Evolutionary conservation across 1,284 basidiomycete species (phyloP).

Genomic region (Pseudozyma sp.): DNA sequence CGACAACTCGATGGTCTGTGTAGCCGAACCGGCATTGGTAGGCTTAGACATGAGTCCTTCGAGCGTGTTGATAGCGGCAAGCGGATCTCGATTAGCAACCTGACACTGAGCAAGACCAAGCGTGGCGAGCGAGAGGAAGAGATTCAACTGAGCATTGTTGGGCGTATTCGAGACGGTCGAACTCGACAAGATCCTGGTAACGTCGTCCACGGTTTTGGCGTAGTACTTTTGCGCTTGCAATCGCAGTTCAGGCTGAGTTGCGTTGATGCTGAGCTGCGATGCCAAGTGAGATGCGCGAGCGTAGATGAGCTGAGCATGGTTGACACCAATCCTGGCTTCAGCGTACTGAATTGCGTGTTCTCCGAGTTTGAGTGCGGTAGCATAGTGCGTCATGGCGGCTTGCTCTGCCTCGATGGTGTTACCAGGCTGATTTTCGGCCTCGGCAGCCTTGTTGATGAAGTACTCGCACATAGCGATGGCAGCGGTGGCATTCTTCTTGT

Average conservation of each 20-base stretch:
- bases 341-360: slow-evolving; percentile 68
- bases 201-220: slow-evolving; percentile 55
- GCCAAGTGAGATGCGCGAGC: slow-evolving; percentile 63
- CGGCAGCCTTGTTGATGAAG: slow-evolving; percentile 53
- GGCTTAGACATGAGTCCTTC: slow-evolving; percentile 54
- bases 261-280: slow-evolving; percentile 52
- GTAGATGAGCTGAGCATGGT: slow-evolving; percentile 60
- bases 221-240: slow-evolving; percentile 62
- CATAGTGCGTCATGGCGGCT: slow-evolving; percentile 49
- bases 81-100: slow-evolving; percentile 52
- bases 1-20: slow-evolving; percentile 55
- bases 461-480: slow-evolving; percentile 63
- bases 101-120: slow-evolving; percentile 67
- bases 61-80: slow-evolving; percentile 62
- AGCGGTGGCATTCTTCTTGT: slow-evolving; percentile 65
- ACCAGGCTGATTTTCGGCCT: slow-evolving; percentile 29
- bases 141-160: slow-evolving; percentile 39
- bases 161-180: slow-evolving; percentile 14
- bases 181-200: slow-evolving; percentile 38
- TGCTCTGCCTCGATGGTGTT: slow-evolving; percentile 24
- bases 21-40: slow-evolving; percentile 29
- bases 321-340: slow-evolving; percentile 54
- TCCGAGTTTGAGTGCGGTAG: slow-evolving; percentile 63
- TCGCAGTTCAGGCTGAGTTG: slow-evolving; percentile 49
- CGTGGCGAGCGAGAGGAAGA: slow-evolving; percentile 57